phyloP scores from a whole-genome alignment of 2,329 filamentous ascomycete species.

The Colletotrichum sp. region DNA sequence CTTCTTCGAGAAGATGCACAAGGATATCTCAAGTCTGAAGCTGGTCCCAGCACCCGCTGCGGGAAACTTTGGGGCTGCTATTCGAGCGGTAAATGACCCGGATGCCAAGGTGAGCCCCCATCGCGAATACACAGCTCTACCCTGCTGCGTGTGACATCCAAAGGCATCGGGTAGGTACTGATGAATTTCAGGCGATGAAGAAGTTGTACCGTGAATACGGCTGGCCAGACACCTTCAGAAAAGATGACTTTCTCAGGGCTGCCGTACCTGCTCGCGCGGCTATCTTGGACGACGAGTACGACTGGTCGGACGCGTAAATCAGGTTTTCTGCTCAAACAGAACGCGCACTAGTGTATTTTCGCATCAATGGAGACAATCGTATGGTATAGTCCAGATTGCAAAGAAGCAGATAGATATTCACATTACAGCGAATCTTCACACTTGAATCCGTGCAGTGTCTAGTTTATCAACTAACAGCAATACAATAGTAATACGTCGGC shows the following conservation, averaged over 20 bases:
- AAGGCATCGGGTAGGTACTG: not conserved
- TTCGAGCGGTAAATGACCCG: not conserved
- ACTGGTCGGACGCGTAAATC: not conserved
- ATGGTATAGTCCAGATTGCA: not conserved
- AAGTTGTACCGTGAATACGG: not conserved
- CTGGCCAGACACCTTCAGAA: not conserved
- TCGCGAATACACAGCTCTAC: not conserved
- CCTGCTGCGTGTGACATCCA: not conserved
- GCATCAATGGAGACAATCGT: not conserved
- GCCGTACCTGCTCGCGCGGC: not conserved
- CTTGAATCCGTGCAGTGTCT: not conserved
- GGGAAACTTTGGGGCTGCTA: not conserved
- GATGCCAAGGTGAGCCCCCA: not conserved
- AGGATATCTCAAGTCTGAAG: not conserved
- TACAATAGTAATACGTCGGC: conserved; percentile 28
- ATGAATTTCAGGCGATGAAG: not conserved
- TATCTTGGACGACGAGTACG: not conserved
- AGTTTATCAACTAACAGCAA: conserved; percentile 2
- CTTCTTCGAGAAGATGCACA: not conserved
- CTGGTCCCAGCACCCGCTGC: not conserved
- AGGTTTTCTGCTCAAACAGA: not conserved
- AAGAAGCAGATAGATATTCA: not conserved
- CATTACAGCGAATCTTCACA: not conserved
- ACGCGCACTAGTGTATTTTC: not conserved
- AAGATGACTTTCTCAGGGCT: not conserved